Conservation (phyloP, 208 protist species). For the Acanthamoeba triangularis region DNA sequence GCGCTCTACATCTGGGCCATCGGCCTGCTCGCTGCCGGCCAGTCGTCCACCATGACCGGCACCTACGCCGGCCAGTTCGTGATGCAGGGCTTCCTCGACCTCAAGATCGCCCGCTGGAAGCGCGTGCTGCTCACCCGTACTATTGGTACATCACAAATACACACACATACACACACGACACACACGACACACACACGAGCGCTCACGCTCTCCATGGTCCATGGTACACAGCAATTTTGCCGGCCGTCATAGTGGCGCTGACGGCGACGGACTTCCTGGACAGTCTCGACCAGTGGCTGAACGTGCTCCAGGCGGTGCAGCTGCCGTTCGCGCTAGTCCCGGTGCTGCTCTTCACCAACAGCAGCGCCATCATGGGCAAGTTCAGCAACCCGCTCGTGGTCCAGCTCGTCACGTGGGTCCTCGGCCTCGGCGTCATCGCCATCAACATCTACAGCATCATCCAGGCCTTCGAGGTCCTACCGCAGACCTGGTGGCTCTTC, state of each 20-base stretch:
- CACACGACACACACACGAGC: too few species aligned
- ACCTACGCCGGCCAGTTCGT: constrained; percentile 92
- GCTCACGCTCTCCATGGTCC: background rate
- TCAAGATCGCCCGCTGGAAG: constrained; percentile 90
- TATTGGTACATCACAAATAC: background rate
- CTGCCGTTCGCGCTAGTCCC: constrained; percentile 90
- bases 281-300: constrained; percentile 84
- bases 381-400: constrained; percentile 64
- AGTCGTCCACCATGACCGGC: constrained; percentile 89
- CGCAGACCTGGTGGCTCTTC: constrained; percentile 30
- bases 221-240: constrained; percentile 88
- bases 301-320: constrained; percentile 88
- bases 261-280: constrained; percentile 77
- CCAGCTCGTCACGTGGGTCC: constrained; percentile 41
- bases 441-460: constrained; percentile 56
- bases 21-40: constrained; percentile 78
- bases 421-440: constrained; percentile 29
- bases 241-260: constrained; percentile 86
- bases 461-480: constrained; percentile 10
- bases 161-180: background rate
- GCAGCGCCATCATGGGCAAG: constrained; percentile 63
- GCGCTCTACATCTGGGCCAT: constrained; percentile 90
- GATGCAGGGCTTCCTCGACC: constrained; percentile 90
- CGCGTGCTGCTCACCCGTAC: constrained; percentile 82
- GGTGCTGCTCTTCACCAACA: constrained; percentile 81